Evolutionary conservation across 345 rosid species (phyloP).

Genomic region (Triadica sebifera): DNA sequence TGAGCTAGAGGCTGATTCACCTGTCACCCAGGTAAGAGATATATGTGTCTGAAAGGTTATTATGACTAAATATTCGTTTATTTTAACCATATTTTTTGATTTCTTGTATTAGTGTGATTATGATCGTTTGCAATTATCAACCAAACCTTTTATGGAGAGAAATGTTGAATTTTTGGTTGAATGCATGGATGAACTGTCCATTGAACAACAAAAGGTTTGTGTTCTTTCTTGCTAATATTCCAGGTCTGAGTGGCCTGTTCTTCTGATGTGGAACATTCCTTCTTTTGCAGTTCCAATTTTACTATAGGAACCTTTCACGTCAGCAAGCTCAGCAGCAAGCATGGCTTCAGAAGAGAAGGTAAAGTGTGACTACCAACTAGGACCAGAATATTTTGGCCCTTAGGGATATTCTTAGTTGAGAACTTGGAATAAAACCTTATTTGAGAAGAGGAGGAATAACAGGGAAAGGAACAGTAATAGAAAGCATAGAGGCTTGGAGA

Average conservation of each 20-base stretch:
- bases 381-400: background rate
- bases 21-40: constrained; percentile 71
- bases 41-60: background rate
- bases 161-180: constrained; percentile 93
- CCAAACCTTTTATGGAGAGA: constrained; percentile 78
- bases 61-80: background rate
- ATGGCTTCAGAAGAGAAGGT: constrained; percentile 99
- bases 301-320: constrained; percentile 79
- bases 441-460: background rate
- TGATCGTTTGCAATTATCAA: constrained; percentile 84
- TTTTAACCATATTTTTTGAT: background rate
- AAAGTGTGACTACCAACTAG: background rate
- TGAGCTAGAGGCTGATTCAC: constrained; percentile 82
- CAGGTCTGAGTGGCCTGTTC: background rate
- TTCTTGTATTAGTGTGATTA: constrained; percentile 64
- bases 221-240: constrained; percentile 9
- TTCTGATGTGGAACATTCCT: constrained; percentile 10
- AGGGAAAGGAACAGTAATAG: background rate
- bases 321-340: constrained; percentile 98
- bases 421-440: background rate
- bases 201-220: constrained; percentile 89
- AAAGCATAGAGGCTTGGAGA: background rate
- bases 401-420: background rate
- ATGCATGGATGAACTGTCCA: constrained; percentile 94
- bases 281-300: constrained; percentile 72